Base-by-base conservation (phyloP, 2,329 filamentous ascomycete genomes). In the Pyrenochaeta sp. region DNA sequence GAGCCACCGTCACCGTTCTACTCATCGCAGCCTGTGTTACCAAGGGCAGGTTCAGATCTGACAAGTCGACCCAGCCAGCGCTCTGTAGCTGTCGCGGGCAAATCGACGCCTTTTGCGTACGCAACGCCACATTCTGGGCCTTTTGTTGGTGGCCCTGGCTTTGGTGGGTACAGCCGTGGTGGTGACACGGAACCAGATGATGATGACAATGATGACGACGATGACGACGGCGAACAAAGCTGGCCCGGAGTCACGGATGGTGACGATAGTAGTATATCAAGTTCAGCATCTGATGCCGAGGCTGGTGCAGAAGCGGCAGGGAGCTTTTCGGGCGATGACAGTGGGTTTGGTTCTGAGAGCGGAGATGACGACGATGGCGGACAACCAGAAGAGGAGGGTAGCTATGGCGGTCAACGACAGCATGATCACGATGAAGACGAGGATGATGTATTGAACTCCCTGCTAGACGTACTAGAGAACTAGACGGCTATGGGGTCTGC, bases 61-160 rank as follows among this genome's bases (percentile, higher is more conserved):
- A 62, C 59, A 54, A 78, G 76, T 75, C 27, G 84, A 75, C 68
- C 68, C 15, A 49, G 81, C 75, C 42, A 84, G 75, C 64, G 71
- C n/a, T 72, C 67, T 35, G 49, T 60, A 9, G 61, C 63, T 27
- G 49, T 66, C 71, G 55, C 58, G 3, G 64, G 67, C 51, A 63
- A 74, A 66, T 52, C 83, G 0, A 89, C 88, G 0, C 81, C 81
- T 1, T 87, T 87, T 60, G 87, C 86, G n/a, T 92, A 92, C 66
- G 88, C 89, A 2, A 93, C 90, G 0, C 90, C 90, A 0, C 82
- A 88, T 68, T 92, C 89, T 66, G 72, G 73, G 0, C 67, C 67
- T 0, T 66, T 75, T 32, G 45, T 73, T n/a, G 72, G 71, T 14
- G 70, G 68, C 2, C 51, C 56, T 17, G 63, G 40, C 1, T 71